Conservation (phyloP, 768 basidiomycete genomes). For the Podaxis sp. region DNA sequence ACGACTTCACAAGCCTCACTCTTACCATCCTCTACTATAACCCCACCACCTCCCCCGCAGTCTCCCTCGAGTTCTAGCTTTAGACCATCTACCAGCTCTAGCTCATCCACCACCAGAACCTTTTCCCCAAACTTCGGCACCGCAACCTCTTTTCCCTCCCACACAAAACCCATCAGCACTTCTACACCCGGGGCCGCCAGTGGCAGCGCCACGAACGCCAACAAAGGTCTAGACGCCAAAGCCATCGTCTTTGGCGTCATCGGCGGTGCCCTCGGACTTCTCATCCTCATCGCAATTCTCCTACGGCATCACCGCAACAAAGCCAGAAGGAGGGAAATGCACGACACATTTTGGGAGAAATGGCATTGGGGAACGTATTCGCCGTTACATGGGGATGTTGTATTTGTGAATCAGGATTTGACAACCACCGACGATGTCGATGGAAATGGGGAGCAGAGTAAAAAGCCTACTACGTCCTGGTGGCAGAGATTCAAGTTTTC, state of each 20-base stretch:
- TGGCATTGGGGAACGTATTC: slow-evolving; percentile 9
- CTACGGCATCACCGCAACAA: neutral
- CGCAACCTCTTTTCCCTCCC: neutral
- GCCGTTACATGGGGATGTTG: neutral
- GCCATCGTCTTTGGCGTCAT: neutral
- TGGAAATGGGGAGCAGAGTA: neutral
- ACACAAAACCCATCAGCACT: neutral
- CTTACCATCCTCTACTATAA: too few species aligned
- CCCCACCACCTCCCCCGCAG: neutral
- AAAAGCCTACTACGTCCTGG: neutral
- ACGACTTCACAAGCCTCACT: too few species aligned
- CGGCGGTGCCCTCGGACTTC: neutral
- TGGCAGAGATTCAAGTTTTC: neutral
- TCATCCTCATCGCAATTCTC: neutral
- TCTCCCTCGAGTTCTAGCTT: neutral
- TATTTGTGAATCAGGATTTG: neutral
- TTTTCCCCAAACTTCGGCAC: neutral
- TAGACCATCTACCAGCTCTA: neutral
- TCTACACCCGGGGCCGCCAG: neutral
- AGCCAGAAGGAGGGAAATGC: neutral
- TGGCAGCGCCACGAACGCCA: neutral
- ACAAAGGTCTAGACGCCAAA: neutral
- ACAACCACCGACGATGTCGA: neutral
- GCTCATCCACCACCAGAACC: neutral
- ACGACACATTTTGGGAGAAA: neutral